Evolutionary conservation across 164 flowering plant genomes (phyloP), one percentile per base, ranked within the genome.

Genomic region (grape (Vitis vinifera)): DNA sequence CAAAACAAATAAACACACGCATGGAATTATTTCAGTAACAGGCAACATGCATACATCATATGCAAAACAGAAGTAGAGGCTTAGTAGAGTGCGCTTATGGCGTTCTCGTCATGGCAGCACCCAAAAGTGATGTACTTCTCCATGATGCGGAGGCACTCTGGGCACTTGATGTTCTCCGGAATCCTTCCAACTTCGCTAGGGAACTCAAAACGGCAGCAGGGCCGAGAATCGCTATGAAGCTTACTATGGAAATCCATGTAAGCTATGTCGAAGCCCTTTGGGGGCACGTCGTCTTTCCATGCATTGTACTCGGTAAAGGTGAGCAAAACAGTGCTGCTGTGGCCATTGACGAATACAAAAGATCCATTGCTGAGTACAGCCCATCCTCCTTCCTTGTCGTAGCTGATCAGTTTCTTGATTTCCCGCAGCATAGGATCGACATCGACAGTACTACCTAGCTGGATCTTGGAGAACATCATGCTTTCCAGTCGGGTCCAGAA

Each of bases 401-500:
- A 76, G 72, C 70, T 73, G 17, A 78, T 73, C 31, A 81, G 67
- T 8, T 65, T 81, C 69, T 71, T 72, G 63, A 81, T 68, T 63
- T 81, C 79, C 17, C 62, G 76, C 37, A 70, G 74, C 37, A 79
- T 67, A 0, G 49, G 44, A 68, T 79, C 84, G 10, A 23, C 19
- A 2, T 76, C 71, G 27, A 62, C 62, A 58, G 71, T 51, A 10
- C 29, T 63, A 6, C 62, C 69, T 0, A 51, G 75, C 66, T 79
- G 76, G 6, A 74, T 68, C 63, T 76, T 80, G 67, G 81, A 75
- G 73, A 62, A 51, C 65, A 71, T 55, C 74, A 80, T 70, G 80
- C 83, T 77, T 48, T 80, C 80, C 3, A 80, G 62, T 16, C 76
- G 49, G 1, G 59, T 53, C 83, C 83, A 80, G 69, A 80, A 80